Percentiles rank a stretch among this genome's conserved stretches.
These are phyloP conservation scores for Pyricularia sp. DNA, from an alignment of 2,329 filamentous ascomycete species.

Conservation along the genomic window DNA sequence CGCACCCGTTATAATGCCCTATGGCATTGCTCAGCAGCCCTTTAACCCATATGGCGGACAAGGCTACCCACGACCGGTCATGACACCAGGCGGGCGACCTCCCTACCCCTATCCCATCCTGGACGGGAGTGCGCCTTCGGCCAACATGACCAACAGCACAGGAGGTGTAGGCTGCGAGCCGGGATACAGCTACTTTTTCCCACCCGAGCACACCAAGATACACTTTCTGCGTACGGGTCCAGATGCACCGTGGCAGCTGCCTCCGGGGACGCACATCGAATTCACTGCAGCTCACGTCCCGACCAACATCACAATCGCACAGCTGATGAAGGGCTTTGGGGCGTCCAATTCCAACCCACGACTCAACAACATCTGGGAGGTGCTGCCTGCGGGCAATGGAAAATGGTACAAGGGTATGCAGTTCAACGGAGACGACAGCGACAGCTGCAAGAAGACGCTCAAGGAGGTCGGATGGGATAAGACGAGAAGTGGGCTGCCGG, in stretches of 20 bases:
- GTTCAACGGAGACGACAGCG: slow-evolving; percentile 35
- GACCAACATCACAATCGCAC: slow-evolving; percentile 34
- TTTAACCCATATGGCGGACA: slow-evolving; percentile 4
- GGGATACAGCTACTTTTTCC: slow-evolving; percentile 52
- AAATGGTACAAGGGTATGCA: slow-evolving; percentile 45
- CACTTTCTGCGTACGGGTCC: slow-evolving; percentile 39
- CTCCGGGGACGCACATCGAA: slow-evolving; percentile 24
- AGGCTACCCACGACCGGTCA: background rate
- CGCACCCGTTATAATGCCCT: background rate
- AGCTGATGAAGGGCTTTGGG: slow-evolving; percentile 46
- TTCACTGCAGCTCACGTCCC: slow-evolving; percentile 42
- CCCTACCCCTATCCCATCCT: slow-evolving; percentile 28
- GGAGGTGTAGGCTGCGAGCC: slow-evolving; percentile 46
- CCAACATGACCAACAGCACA: slow-evolving; percentile 42
- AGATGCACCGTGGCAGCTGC: slow-evolving; percentile 40
- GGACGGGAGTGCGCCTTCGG: slow-evolving; percentile 33
- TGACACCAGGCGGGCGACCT: slow-evolving; percentile 13
- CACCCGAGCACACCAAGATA: slow-evolving; percentile 42
- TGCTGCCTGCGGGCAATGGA: slow-evolving; percentile 40
- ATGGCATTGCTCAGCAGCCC: background rate
- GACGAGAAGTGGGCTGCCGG: slow-evolving; percentile 30
- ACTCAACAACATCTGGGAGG: slow-evolving; percentile 45
- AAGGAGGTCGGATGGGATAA: slow-evolving; percentile 46
- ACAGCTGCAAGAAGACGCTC: slow-evolving; percentile 34
- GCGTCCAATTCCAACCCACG: slow-evolving; percentile 34